A percentile compares a stretch with the other conserved stretches of the same genome.
Conservation (phyloP, 139 green algal species). For the Chloropicon primus region DNA sequence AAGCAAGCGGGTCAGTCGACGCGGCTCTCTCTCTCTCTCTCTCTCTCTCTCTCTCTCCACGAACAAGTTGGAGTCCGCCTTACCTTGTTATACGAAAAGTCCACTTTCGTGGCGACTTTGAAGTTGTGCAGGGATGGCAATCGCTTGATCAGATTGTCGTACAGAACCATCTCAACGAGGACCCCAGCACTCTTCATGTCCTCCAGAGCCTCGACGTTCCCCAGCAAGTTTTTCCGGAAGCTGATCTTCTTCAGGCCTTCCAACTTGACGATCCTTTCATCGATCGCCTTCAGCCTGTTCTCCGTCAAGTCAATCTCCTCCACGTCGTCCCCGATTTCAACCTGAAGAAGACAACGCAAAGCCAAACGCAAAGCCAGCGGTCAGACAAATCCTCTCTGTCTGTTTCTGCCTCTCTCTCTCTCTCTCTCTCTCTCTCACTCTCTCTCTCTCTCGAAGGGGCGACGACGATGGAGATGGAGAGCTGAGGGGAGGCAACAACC, state of each 20-base stretch:
- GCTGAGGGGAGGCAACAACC: too few species aligned
- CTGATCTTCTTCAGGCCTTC: constrained; percentile 53
- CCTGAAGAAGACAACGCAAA: too few species aligned
- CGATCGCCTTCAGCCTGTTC: constrained; percentile 57
- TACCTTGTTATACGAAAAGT: constrained; percentile 78
- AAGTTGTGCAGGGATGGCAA: constrained; percentile 21
- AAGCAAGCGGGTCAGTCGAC: neutral
- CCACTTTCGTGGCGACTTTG: constrained; percentile 37
- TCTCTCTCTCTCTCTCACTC: too few species aligned
- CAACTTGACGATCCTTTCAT: constrained; percentile 49
- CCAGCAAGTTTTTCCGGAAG: constrained; percentile 73
- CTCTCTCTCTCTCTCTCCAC: neutral
- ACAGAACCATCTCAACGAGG: neutral
- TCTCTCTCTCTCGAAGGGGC: too few species aligned
- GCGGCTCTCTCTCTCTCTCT: too few species aligned
- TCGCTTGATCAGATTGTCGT: constrained; percentile 6
- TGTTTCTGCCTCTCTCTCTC: too few species aligned
- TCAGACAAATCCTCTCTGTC: too few species aligned
- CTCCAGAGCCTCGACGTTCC: constrained; percentile 15
- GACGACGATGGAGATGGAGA: too few species aligned
- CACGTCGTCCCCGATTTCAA: neutral
- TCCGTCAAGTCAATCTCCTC: constrained; percentile 67
- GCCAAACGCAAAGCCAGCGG: too few species aligned
- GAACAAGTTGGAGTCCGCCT: neutral
- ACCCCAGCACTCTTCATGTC: constrained; percentile 9